phyloP scores from a whole-genome alignment of 108 stramenopile species.

The Cylindrotheca fusiformis region DNA sequence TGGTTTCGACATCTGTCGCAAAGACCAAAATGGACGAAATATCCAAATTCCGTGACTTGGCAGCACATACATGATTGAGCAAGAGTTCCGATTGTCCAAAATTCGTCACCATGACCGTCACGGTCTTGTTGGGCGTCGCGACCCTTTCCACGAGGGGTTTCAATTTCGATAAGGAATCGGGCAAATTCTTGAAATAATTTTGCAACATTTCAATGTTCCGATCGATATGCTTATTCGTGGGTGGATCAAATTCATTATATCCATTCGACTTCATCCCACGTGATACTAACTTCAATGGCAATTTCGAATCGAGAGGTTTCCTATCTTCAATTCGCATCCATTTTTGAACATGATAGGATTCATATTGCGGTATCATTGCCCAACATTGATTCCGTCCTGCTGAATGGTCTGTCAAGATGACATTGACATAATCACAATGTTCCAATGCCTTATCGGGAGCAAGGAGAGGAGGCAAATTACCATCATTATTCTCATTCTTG shows the following conservation, averaged over 20 bases:
- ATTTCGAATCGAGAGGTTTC: conserved; percentile 13
- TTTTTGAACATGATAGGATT: conserved; percentile 78
- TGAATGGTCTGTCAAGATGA: conserved; percentile 51
- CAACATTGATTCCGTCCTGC: conserved; percentile 43
- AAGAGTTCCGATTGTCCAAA: conserved; percentile 77
- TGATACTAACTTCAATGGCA: conserved; percentile 46
- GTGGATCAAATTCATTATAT: conserved; percentile 41
- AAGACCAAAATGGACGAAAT: conserved; percentile 67
- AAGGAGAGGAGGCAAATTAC: not conserved
- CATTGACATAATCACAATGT: conserved; percentile 69
- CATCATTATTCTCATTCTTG: not conserved
- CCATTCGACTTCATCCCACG: conserved; percentile 63
- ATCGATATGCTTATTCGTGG: conserved; percentile 25
- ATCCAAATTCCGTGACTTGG: conserved; percentile 51
- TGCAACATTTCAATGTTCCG: conserved; percentile 45
- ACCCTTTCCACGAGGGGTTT: conserved; percentile 54
- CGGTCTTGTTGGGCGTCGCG: conserved; percentile 49
- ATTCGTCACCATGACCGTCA: conserved; percentile 81
- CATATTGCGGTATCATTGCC: conserved; percentile 74
- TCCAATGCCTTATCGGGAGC: conserved; percentile 43
- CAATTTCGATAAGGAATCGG: conserved; percentile 39
- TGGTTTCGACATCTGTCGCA: conserved; percentile 73
- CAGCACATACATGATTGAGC: conserved; percentile 72
- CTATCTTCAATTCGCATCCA: conserved; percentile 46
- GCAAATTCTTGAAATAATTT: conserved; percentile 51